These are phyloP conservation scores for Dendrocalamus sinicus DNA, from an alignment of 176 grass and related monocot genomes.

Conservation along the genomic window DNA sequence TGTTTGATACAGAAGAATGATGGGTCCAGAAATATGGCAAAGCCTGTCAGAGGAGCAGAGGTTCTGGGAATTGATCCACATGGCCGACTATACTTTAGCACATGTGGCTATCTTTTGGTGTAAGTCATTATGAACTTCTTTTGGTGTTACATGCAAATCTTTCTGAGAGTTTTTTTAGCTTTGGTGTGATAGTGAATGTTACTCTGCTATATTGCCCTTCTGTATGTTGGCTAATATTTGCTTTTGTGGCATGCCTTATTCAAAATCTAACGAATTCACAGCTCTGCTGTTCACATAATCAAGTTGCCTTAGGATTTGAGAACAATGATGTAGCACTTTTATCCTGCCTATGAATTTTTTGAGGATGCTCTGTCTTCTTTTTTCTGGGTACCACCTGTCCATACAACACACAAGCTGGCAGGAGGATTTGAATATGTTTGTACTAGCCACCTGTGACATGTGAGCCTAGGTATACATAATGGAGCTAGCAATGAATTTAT, in stretches of 20 bases:
- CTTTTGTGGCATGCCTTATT: background rate
- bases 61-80: conserved; percentile 83
- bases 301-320: conserved; percentile 33
- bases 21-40: conserved; percentile 57
- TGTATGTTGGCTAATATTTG: background rate
- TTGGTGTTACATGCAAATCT: conserved; percentile 28
- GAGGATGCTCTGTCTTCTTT: background rate
- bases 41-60: conserved; percentile 72
- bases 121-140: conserved; percentile 55
- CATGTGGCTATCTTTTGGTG: conserved; percentile 86
- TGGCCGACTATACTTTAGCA: conserved; percentile 73
- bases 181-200: conserved; percentile 13
- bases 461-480: background rate
- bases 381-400: background rate
- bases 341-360: background rate
- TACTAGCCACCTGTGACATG: background rate
- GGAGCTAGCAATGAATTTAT: background rate
- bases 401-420: background rate
- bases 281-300: conserved; percentile 13
- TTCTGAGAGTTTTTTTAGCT: conserved; percentile 8
- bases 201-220: background rate
- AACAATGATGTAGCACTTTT: conserved; percentile 33
- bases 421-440: background rate
- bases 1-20: conserved; percentile 69
- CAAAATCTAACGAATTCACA: background rate